Base-by-base conservation (phyloP, 2,329 filamentous ascomycete genomes). In the Nemania diffusa region DNA sequence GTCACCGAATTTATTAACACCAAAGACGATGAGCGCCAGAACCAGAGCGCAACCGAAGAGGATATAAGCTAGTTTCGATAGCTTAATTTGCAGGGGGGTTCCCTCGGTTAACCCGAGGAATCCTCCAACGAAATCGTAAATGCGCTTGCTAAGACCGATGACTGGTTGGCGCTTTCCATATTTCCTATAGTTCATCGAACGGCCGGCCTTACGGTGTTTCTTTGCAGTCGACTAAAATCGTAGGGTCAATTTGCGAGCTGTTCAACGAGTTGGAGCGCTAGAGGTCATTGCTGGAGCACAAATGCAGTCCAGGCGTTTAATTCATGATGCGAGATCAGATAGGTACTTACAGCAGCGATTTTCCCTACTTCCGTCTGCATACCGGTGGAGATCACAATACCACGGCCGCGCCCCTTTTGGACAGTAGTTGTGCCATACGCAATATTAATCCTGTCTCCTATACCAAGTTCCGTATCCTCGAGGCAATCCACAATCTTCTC, bases 81-180 rank as follows among this genome's bases (percentile, higher is more conserved):
- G 83, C 79, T 92, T 94, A 70, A 90, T 87, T 79, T 94, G 92
- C 56, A 96, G 82, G 2, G 92, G 92, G 1, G 92, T 96, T 32
- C 92, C 92, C 67, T 90, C 84, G 3, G 84, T 85, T 27, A 88
- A 75, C 56, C 86, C 88, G 60, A 91, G 83, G 72, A 90, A 88
- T 77, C 87, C 86, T 71, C 85, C 85, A 51, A 85, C 71, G 20
- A 82, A 79, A 71, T 85, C 82, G 64, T 83, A 85, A 32, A 79
- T 78, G 57, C 84, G 84, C 75, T 81, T 84, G 3, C 78, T 68
- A 29, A 83, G 75, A 15, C 84, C 84, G 17, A 85, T 80, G 9
- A 84, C 76, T 1, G 84, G 82, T 73, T 84, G 83, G 20, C 79
- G 79, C 77, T 84, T 85, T 71, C 84, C 84, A 53, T 86, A 85